phyloP scores from a whole-genome alignment of 805 yeast species.

The Lipomyces oligophaga region DNA sequence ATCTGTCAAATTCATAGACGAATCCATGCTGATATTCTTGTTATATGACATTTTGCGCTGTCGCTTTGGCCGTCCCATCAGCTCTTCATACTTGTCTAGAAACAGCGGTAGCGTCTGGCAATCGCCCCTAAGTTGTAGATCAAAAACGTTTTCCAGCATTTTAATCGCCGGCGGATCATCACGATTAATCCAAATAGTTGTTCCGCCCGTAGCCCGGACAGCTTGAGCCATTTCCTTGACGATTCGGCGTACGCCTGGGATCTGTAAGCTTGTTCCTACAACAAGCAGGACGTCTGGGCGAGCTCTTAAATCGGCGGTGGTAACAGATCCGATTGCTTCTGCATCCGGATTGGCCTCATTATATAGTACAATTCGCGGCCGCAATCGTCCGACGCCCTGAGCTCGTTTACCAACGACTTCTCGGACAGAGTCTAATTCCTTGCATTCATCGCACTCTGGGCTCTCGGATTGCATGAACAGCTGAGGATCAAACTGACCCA shows the following conservation, averaged over 20 bases:
- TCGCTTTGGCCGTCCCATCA: no score
- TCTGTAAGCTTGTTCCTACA: slow-evolving; percentile 80
- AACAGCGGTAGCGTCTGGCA: slow-evolving; percentile 53
- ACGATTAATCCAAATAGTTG: slow-evolving; percentile 62
- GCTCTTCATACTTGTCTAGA: slow-evolving; percentile 2
- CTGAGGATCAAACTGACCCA: slow-evolving; percentile 50
- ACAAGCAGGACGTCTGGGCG: slow-evolving; percentile 76
- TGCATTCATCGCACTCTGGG: slow-evolving; percentile 65
- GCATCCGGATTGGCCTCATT: slow-evolving; percentile 83
- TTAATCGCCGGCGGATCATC: slow-evolving; percentile 36
- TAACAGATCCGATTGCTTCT: slow-evolving; percentile 73
- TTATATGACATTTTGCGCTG: no score
- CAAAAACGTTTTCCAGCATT: slow-evolving; percentile 52
- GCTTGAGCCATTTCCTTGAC: slow-evolving; percentile 58
- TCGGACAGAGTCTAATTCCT: slow-evolving; percentile 55
- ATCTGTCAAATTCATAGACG: no score
- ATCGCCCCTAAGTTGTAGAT: slow-evolving; percentile 59
- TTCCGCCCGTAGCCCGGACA: slow-evolving; percentile 55
- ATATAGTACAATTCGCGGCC: slow-evolving; percentile 67
- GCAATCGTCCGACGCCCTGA: slow-evolving; percentile 57
- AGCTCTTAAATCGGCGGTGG: slow-evolving; percentile 59
- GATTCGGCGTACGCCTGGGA: slow-evolving; percentile 65
- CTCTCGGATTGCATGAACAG: slow-evolving; percentile 41
- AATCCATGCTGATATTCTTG: no score
- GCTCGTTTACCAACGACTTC: slow-evolving; percentile 59